Evolutionary conservation across 352 stramenopile genomes (phyloP).

Genomic region (Globisporangium splendens): DNA sequence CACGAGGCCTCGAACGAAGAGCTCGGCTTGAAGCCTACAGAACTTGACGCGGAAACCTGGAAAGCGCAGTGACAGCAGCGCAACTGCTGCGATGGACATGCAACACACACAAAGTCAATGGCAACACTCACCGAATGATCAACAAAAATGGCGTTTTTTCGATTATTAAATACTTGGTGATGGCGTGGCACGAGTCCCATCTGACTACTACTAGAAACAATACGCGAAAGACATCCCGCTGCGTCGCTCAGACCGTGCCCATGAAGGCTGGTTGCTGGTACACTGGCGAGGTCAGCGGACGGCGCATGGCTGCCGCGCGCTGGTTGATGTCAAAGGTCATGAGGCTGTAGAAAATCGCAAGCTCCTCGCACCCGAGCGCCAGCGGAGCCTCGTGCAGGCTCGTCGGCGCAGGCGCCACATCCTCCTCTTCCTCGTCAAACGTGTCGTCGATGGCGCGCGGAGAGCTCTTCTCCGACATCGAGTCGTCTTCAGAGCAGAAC

Average conservation of each 20-base stretch:
- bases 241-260: constrained; percentile 23
- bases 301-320: constrained; percentile 8
- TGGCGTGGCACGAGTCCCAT: too few species aligned
- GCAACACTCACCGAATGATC: too few species aligned
- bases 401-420: constrained; percentile 31
- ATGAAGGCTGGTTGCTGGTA: constrained; percentile 29
- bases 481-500: constrained; percentile 40
- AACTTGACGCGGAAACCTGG: too few species aligned
- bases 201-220: too few species aligned
- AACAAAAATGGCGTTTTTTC: neutral
- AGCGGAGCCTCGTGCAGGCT: constrained; percentile 63
- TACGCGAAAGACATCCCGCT: too few species aligned
- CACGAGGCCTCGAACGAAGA: too few species aligned
- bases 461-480: constrained; percentile 26
- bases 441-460: constrained; percentile 50
- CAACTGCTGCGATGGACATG: too few species aligned
- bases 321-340: constrained; percentile 65
- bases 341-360: constrained; percentile 76
- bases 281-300: constrained; percentile 9
- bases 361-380: constrained; percentile 56
- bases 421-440: constrained; percentile 15
- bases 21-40: too few species aligned
- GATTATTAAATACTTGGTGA: constrained; percentile 1
- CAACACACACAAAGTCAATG: too few species aligned
- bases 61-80: too few species aligned